Evolutionary conservation across 2,329 filamentous ascomycete genomes (phyloP).

Genomic region (Dactylellina leptospora): DNA sequence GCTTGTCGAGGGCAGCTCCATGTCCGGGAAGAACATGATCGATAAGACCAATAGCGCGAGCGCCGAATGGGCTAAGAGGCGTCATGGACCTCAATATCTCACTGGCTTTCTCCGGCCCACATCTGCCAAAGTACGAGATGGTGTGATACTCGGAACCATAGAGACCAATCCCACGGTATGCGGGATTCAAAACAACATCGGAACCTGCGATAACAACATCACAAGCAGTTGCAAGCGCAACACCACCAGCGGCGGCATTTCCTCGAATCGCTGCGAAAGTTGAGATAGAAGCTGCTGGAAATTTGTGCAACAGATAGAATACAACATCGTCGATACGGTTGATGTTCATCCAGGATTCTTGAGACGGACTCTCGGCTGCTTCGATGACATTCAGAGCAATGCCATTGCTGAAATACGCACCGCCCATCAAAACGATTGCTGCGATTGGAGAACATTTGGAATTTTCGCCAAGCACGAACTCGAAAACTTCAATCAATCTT

Average conservation of each 20-base stretch:
- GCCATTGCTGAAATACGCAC: conserved; percentile 63
- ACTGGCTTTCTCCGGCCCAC: conserved; percentile 58
- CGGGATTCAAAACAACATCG: conserved; percentile 62
- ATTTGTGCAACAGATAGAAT: conserved; percentile 60
- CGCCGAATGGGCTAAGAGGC: conserved; percentile 60
- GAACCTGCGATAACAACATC: conserved; percentile 60
- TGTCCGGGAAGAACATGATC: conserved; percentile 61
- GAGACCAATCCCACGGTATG: conserved; percentile 60
- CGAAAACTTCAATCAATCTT: conserved; percentile 60
- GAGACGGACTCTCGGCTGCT: conserved; percentile 59
- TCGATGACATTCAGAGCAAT: conserved; percentile 63
- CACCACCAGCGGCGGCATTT: conserved; percentile 63
- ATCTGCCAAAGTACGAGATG: conserved; percentile 61
- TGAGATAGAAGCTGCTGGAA: conserved; percentile 59
- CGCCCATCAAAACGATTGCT: conserved; percentile 61
- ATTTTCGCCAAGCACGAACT: conserved; percentile 59
- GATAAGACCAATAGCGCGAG: conserved; percentile 60
- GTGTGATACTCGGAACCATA: conserved; percentile 63
- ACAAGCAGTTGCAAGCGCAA: conserved; percentile 61
- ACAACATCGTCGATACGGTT: conserved; percentile 63
- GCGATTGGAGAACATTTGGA: conserved; percentile 58
- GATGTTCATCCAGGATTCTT: conserved; percentile 63
- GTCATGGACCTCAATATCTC: conserved; percentile 60
- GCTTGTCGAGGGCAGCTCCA: conserved; percentile 59
- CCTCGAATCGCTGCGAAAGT: conserved; percentile 61